phyloP scores from a whole-genome alignment of 257 asterid species.

The Solanum microdontum region DNA sequence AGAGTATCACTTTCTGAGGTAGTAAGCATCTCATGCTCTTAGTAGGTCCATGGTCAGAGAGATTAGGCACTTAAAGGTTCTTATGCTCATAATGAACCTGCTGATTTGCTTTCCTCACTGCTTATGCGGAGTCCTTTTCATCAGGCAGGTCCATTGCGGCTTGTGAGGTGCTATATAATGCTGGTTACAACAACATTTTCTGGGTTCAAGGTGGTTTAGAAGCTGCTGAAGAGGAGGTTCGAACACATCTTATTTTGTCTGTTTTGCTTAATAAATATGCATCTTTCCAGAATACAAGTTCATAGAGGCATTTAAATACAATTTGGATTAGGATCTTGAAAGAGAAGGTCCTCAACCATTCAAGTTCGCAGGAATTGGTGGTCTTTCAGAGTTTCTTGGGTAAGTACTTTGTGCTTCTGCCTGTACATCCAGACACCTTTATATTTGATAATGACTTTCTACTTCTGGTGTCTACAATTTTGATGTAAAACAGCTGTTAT shows the following conservation, averaged over 20 bases:
- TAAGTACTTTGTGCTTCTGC: slow-evolving; percentile 14
- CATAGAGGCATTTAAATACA: background rate
- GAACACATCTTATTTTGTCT: background rate
- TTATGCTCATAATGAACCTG: background rate
- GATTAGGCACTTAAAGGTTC: background rate
- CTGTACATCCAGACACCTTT: background rate
- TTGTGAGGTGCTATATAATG: slow-evolving; percentile 70
- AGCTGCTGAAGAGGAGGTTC: slow-evolving; percentile 91
- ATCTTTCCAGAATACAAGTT: background rate
- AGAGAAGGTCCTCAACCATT: slow-evolving; percentile 89
- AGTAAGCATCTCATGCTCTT: background rate
- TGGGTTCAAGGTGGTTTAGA: slow-evolving; percentile 96
- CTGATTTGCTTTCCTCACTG: background rate
- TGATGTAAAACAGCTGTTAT: background rate
- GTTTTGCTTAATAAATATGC: background rate
- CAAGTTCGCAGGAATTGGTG: slow-evolving; percentile 96
- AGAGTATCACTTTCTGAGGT: background rate
- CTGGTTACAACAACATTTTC: slow-evolving; percentile 69
- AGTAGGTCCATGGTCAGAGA: background rate
- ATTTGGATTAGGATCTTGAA: slow-evolving; percentile 61
- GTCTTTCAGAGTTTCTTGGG: slow-evolving; percentile 94
- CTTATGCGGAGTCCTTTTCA: slow-evolving; percentile 16
- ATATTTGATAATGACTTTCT: background rate
- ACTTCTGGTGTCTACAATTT: background rate
- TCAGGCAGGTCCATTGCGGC: slow-evolving; percentile 97